phyloP scores from a whole-genome alignment of 1,284 basidiomycete genomes.

The Sanghuangporus weigelae region DNA sequence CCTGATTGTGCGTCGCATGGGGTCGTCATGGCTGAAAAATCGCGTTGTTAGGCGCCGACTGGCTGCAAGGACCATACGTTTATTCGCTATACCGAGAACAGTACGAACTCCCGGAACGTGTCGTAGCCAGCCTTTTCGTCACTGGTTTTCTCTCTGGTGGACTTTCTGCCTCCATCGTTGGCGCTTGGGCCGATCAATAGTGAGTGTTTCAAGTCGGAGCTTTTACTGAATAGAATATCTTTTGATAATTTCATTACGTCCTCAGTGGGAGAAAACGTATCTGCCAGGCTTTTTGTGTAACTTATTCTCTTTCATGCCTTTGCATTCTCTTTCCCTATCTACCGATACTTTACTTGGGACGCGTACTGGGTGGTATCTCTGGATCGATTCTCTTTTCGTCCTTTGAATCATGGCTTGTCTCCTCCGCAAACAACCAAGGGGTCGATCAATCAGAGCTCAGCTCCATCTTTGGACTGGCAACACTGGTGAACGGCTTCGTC shows the following conservation, averaged over 20 bases:
- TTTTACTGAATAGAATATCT: neutral
- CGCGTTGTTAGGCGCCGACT: constrained; percentile 53
- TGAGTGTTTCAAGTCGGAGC: constrained; percentile 30
- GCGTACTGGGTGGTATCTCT: constrained; percentile 61
- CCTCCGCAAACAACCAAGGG: constrained; percentile 45
- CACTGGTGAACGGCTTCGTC: constrained; percentile 65
- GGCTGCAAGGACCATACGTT: constrained; percentile 75
- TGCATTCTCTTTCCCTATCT: constrained; percentile 52
- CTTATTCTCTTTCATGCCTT: constrained; percentile 53
- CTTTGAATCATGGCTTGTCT: constrained; percentile 72
- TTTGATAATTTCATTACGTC: neutral
- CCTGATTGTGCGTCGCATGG: neutral
- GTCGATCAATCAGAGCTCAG: constrained; percentile 56
- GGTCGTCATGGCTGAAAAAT: constrained; percentile 2
- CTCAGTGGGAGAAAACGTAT: constrained; percentile 58
- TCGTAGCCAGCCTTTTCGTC: constrained; percentile 65
- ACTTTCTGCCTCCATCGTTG: constrained; percentile 60
- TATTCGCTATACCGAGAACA: constrained; percentile 70
- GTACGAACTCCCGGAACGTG: constrained; percentile 55
- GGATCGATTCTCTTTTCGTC: constrained; percentile 71
- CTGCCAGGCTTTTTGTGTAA: constrained; percentile 63
- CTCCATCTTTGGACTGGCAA: constrained; percentile 65
- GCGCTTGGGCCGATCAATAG: constrained; percentile 74
- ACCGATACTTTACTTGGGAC: constrained; percentile 54
- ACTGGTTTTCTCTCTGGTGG: constrained; percentile 69